Conservation (phyloP, 257 asterid genomes). For the Nicotiana sylvestris region DNA sequence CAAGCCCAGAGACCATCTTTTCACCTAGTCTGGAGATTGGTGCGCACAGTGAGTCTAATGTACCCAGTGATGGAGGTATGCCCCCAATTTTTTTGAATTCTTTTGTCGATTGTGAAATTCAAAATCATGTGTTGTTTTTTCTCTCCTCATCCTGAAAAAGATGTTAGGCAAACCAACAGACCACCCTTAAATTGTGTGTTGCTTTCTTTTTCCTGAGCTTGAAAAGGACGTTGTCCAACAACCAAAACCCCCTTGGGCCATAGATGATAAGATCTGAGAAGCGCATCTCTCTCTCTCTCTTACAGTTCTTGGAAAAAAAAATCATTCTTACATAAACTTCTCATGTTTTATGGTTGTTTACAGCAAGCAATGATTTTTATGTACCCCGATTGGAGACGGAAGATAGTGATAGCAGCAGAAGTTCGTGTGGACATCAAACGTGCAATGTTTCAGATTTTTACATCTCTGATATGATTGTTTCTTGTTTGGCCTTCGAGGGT, state of each 20-base stretch:
- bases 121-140: neutral
- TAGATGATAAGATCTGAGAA: constrained; percentile 2
- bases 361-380: constrained; percentile 56
- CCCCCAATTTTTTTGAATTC: neutral
- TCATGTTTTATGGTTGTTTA: constrained; percentile 12
- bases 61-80: constrained; percentile 47
- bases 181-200: neutral
- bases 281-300: neutral
- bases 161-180: neutral
- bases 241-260: neutral
- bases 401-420: constrained; percentile 73
- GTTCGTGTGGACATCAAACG: constrained; percentile 50
- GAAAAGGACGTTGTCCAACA: neutral
- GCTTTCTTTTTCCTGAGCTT: neutral
- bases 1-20: constrained; percentile 73
- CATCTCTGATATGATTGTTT: constrained; percentile 71
- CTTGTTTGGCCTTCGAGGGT: constrained; percentile 51
- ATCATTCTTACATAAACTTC: neutral
- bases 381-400: constrained; percentile 74
- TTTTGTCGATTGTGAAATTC: neutral
- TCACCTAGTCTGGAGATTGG: constrained; percentile 66
- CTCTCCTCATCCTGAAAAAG: neutral
- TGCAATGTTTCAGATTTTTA: constrained; percentile 65
- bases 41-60: constrained; percentile 22
- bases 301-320: neutral